These are phyloP conservation scores for Chlorella sp. DNA, from an alignment of 139 green algal species.

Conservation along the genomic window DNA sequence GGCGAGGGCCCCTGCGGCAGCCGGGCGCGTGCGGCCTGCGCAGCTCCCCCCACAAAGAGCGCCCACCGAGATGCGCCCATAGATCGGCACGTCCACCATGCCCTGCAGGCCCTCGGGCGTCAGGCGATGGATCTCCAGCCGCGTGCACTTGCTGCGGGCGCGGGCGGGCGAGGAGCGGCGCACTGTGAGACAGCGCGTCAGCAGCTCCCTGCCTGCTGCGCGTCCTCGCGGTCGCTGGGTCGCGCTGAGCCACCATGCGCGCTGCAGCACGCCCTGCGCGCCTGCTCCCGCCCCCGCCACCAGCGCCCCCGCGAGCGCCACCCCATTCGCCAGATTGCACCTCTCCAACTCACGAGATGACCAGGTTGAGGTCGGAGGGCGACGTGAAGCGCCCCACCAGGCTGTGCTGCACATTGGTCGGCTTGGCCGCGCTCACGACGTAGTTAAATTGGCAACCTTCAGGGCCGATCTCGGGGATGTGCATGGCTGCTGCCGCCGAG, in stretches of 20 bases:
- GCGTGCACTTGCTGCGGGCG: slow-evolving; percentile 74
- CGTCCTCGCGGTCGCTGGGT: too few relatives aligned
- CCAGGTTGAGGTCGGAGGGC: slow-evolving; percentile 83
- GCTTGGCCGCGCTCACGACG: slow-evolving; percentile 90
- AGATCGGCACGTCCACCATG: slow-evolving; percentile 89
- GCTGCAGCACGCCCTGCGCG: too few relatives aligned
- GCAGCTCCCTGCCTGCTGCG: too few relatives aligned
- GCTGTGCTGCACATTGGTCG: slow-evolving; percentile 84
- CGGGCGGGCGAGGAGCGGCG: too few relatives aligned
- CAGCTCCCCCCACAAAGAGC: too few relatives aligned
- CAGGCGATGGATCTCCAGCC: slow-evolving; percentile 89
- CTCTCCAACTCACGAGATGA: slow-evolving; percentile 79
- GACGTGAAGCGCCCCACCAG: slow-evolving; percentile 88
- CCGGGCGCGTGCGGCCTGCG: too few relatives aligned
- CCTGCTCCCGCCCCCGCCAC: too few relatives aligned
- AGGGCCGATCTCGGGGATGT: not conserved
- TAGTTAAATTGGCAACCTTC: slow-evolving; percentile 57
- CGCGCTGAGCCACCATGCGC: too few relatives aligned
- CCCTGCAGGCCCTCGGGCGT: slow-evolving; percentile 86
- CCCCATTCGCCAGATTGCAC: too few relatives aligned
- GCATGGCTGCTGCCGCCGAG: not conserved
- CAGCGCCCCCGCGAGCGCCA: too few relatives aligned
- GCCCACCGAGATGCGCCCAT: slow-evolving; percentile 89
- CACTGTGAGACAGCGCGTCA: too few relatives aligned
- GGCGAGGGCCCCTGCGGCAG: too few relatives aligned